Base-by-base conservation (phyloP, 805 yeast species). In the Candida insectalens region DNA sequence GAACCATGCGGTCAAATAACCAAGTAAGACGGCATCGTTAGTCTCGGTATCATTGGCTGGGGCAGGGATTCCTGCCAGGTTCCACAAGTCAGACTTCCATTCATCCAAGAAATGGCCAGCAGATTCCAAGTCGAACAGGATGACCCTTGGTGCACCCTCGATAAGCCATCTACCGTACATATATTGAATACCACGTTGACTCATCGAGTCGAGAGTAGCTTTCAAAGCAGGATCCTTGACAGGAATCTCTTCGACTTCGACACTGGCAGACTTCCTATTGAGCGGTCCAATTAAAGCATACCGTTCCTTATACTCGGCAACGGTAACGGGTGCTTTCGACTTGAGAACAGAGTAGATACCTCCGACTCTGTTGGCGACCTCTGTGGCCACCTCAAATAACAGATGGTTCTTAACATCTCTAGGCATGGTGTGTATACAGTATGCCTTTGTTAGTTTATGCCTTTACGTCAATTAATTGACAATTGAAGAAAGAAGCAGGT, bases 341-440 rank as follows among this genome's bases (percentile, higher is more conserved):
- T 92, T 92, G 51, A 89, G 70, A 34, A 89, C 98, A 5, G 97
- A 88, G 63, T 89, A 89, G 56, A 89, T 89, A 25, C 98, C 98
- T 33, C 98, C 98, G 16, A 89, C 97, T 49, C 94, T 70, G 65
- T 92, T 88, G 49, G 97, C 97, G 33, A 89, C 96, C 57, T 89
- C 98, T 2, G 98, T 89, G 41, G 97, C 95, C 29, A 84, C 81
- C 63, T 89, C 98, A 51, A 89, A 87, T 32, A 92, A 69, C 36
- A 88, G 65, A 54, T 85, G 96, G 56, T 83, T 79, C 49, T 80
- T 74, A 41, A 89, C 77, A 65, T 85, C 95, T 61, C 97, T 74
- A 20, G 81, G 63, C 85, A 81, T 80, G 32, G 15, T 23, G 19
- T 12, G n/a, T 5, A 13, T 22, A 12, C 19, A 10, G 27, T 12